These are phyloP conservation scores for Globisporangium parvum DNA, from an alignment of 352 stramenopile species.

Conservation along the genomic window DNA sequence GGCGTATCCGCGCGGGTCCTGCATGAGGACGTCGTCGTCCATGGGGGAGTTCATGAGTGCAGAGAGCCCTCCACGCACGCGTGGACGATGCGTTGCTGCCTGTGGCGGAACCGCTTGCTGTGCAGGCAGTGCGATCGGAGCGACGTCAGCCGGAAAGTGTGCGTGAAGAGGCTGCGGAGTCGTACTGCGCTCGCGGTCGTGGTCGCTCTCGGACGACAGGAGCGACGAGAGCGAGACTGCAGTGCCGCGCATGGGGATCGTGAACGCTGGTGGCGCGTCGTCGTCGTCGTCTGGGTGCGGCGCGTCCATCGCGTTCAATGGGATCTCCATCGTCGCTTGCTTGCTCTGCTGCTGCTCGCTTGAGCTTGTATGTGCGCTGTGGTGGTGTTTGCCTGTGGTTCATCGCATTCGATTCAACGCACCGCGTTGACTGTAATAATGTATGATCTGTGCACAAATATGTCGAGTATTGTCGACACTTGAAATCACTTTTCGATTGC, in stretches of 20 bases:
- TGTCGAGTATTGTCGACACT: too few species aligned
- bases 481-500: too few species aligned
- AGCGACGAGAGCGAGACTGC: slow-evolving; percentile 37
- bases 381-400: too few species aligned
- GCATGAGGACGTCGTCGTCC: slow-evolving; percentile 25
- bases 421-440: too few species aligned
- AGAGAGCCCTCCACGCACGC: slow-evolving; percentile 24
- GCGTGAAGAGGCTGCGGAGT: neutral
- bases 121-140: slow-evolving; percentile 5
- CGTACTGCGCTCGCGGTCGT: neutral
- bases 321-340: slow-evolving; percentile 33
- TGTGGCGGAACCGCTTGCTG: slow-evolving; percentile 1
- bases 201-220: slow-evolving; percentile 24
- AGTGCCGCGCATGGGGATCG: slow-evolving; percentile 19
- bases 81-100: slow-evolving; percentile 9
- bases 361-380: neutral
- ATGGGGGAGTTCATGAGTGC: slow-evolving; percentile 64
- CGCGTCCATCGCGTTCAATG: slow-evolving; percentile 38
- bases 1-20: slow-evolving; percentile 7
- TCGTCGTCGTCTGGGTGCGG: slow-evolving; percentile 11
- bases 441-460: too few species aligned
- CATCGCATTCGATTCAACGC: too few species aligned
- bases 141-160: slow-evolving; percentile 3
- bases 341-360: too few species aligned
- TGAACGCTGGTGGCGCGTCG: slow-evolving; percentile 19